Evolutionary conservation across 78 protist species (phyloP).

Genomic region (Tieghemostelium lacteum): DNA sequence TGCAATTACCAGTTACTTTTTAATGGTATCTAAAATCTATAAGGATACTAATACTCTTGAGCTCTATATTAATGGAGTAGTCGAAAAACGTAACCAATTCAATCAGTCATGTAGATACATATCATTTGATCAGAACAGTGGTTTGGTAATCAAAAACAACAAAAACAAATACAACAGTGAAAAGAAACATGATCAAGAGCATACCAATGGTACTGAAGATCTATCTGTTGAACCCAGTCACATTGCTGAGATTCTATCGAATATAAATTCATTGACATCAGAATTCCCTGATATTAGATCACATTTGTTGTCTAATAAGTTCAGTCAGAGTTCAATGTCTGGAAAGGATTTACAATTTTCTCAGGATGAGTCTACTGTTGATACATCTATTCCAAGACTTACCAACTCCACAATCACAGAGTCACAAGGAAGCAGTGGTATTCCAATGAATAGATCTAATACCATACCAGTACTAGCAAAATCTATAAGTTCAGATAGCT

Average conservation of each 20-base stretch:
- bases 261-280: not conserved
- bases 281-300: not conserved
- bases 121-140: not conserved
- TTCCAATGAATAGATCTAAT: not conserved
- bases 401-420: not conserved
- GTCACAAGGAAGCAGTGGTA: not conserved
- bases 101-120: conserved; percentile 20
- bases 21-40: conserved; percentile 17
- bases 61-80: conserved; percentile 2
- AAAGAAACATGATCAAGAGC: not conserved
- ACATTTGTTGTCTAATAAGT: not conserved
- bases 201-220: not conserved
- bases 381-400: not conserved
- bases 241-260: conserved; percentile 16
- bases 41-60: conserved; percentile 5
- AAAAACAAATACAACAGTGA: not conserved
- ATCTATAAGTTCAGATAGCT: conserved; percentile 18
- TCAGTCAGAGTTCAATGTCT: not conserved
- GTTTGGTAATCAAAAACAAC: not conserved
- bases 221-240: conserved; percentile 11
- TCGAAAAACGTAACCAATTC: not conserved
- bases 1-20: conserved; percentile 19
- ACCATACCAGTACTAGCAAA: conserved; percentile 13
- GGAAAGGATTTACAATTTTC: not conserved
- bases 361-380: not conserved